Base-by-base conservation (phyloP, 176 grass and related monocot genomes). In the Oryza officinalis region DNA sequence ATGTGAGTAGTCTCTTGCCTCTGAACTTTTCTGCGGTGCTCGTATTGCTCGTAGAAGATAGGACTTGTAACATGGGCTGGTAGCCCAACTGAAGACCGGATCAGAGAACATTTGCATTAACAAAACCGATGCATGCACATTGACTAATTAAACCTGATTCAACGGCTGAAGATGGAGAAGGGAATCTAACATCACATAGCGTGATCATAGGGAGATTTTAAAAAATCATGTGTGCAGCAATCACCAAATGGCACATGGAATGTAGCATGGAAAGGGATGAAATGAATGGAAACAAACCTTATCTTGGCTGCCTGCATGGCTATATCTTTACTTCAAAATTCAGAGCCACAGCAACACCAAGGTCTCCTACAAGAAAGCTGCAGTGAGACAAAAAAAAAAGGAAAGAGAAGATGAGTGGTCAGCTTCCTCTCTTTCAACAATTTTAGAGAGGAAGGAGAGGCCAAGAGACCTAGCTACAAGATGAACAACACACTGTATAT, bases 291-390 rank as follows among this genome's bases (percentile, higher is more conserved):
- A 82, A 61, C 84, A 77, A 78, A 97, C 94, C 94, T 97, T 73
- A 87, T 57, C 70, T 84, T 97, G 79, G 89, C 32, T 47, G 89
- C 17, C 76, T 92, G 94, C 94, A 97, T 97, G 80, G 65, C 82
- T 85, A 12, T 67, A 70, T 85, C 37, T 86, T 79, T 85, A 86
- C 64, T 77, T 26, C 86, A 63, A 12, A 81, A 43, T 15, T 45
- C 73, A 50, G 73, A 84, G 69, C 49, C 71, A 14, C 65, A 2
- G 6, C 44, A 9, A 65, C 67, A 59, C 57, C 8, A 72, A 69
- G 57, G 57, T 26, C 54, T 72, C 75, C 82, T 50, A 72, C 31
- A 50, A 32, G 78, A 88, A 86, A 82, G 82, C 92, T 86, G 88
- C 76, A 77, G 80, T 0, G 52, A 11, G 83, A 71, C 71, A 81